phyloP scores from a whole-genome alignment of 306 rosid species.

The Urtica urens region DNA sequence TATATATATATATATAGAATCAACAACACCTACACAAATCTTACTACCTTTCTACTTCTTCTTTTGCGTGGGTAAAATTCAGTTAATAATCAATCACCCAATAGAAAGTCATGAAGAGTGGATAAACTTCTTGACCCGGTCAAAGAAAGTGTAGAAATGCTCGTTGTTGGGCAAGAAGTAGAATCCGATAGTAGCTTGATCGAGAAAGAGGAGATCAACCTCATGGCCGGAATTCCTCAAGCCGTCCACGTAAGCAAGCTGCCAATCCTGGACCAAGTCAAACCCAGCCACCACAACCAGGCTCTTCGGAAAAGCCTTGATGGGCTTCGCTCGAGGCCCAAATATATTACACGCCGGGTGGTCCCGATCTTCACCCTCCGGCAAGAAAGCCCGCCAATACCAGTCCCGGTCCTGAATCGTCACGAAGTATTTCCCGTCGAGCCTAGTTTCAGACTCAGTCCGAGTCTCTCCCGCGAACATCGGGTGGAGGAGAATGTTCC shows the following conservation, averaged over 20 bases:
- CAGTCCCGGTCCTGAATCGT: slow-evolving; percentile 74
- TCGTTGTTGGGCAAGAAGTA: slow-evolving; percentile 86
- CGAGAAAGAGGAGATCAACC: slow-evolving; percentile 50
- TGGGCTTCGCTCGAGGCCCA: slow-evolving; percentile 51
- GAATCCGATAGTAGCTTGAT: slow-evolving; percentile 85
- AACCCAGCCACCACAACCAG: slow-evolving; percentile 88
- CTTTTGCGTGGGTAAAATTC: too few relatives aligned
- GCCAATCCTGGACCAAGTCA: slow-evolving; percentile 89
- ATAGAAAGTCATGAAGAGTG: slow-evolving; percentile 49
- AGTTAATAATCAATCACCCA: slow-evolving; percentile 25
- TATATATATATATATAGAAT: too few relatives aligned
- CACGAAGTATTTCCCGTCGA: slow-evolving; percentile 82
- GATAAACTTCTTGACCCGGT: slow-evolving; percentile 56
- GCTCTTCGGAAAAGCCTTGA: slow-evolving; percentile 48
- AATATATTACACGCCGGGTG: slow-evolving; percentile 74
- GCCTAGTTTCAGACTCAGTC: slow-evolving; percentile 45
- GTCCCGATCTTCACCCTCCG: slow-evolving; percentile 77
- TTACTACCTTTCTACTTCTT: too few relatives aligned
- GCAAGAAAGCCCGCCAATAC: slow-evolving; percentile 91
- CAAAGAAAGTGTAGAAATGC: slow-evolving; percentile 63
- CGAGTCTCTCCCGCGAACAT: slow-evolving; percentile 65
- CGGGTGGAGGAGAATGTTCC: slow-evolving; percentile 81
- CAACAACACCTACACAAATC: too few relatives aligned
- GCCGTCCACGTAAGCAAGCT: slow-evolving; percentile 63
- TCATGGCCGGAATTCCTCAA: slow-evolving; percentile 42